phyloP scores from a whole-genome alignment of 202 grass and related monocot genomes.

The Schoenoplectus triqueter region DNA sequence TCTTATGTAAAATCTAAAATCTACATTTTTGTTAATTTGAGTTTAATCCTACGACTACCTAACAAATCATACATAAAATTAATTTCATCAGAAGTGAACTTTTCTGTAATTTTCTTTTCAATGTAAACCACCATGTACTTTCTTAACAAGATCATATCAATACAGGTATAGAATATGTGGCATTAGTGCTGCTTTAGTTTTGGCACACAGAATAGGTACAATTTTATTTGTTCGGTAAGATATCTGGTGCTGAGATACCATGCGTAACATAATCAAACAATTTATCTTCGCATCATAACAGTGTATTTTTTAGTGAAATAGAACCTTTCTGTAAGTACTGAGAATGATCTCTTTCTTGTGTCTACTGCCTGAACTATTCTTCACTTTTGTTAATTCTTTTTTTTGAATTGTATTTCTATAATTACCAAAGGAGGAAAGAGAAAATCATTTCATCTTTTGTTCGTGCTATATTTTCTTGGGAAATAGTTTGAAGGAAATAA shows the following conservation, averaged over 20 bases:
- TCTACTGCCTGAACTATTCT: background rate
- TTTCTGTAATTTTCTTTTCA: no score
- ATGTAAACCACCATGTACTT: no score
- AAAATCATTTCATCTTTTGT: background rate
- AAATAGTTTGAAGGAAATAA: background rate
- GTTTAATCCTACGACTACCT: no score
- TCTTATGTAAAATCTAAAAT: no score
- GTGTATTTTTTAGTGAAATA: no score
- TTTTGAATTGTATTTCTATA: background rate
- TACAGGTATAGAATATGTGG: background rate
- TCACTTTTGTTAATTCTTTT: background rate
- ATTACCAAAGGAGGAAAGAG: background rate
- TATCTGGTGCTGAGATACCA: background rate
- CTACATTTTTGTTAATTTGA: no score
- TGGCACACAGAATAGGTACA: background rate
- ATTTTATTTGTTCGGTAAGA: background rate
- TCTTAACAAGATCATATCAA: background rate
- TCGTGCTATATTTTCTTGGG: background rate
- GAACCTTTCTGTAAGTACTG: background rate
- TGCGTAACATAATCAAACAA: no score
- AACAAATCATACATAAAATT: no score
- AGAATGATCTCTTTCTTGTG: slow-evolving; percentile 33
- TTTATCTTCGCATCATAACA: no score
- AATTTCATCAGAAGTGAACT: no score
- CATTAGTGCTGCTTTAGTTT: background rate